These are phyloP conservation scores for Penicillium odoratum DNA, from an alignment of 495 filamentous ascomycete species.

Conservation along the genomic window DNA sequence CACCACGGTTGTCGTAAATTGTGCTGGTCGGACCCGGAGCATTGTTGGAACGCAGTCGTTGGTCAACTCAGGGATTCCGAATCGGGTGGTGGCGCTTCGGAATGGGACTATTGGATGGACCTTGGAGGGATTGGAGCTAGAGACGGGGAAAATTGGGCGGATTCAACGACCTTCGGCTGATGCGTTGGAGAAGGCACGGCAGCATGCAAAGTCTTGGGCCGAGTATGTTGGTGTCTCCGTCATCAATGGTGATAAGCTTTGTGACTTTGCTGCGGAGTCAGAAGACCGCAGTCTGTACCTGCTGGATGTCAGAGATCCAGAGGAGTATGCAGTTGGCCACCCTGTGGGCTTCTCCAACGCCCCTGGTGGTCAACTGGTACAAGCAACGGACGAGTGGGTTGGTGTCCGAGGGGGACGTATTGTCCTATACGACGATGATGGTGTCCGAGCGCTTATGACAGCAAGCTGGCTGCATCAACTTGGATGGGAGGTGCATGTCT, in stretches of 20 bases:
- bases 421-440: conserved; percentile 28
- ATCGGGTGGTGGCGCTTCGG: conserved; percentile 26
- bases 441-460: conserved; percentile 27
- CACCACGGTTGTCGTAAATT: conserved; percentile 29
- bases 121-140: conserved; percentile 24
- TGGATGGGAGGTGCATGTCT: conserved; percentile 29
- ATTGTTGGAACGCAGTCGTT: conserved; percentile 29
- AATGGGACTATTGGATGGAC: conserved; percentile 34
- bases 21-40: conserved; percentile 29
- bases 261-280: conserved; percentile 11
- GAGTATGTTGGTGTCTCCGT: conserved; percentile 15
- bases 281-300: conserved; percentile 21
- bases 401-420: conserved; percentile 28
- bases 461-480: conserved; percentile 29
- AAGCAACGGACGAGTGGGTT: conserved; percentile 31
- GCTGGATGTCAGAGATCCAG: conserved; percentile 28
- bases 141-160: conserved; percentile 14
- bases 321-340: conserved; percentile 23
- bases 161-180: conserved; percentile 17
- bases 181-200: conserved; percentile 14
- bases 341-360: conserved; percentile 25
- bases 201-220: conserved; percentile 22
- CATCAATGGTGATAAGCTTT: conserved; percentile 4
- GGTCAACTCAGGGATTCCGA: conserved; percentile 24
- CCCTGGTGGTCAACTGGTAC: conserved; percentile 30